Conservation (phyloP, 2,329 filamentous ascomycete species). For the Tricladium varicosporioides region DNA sequence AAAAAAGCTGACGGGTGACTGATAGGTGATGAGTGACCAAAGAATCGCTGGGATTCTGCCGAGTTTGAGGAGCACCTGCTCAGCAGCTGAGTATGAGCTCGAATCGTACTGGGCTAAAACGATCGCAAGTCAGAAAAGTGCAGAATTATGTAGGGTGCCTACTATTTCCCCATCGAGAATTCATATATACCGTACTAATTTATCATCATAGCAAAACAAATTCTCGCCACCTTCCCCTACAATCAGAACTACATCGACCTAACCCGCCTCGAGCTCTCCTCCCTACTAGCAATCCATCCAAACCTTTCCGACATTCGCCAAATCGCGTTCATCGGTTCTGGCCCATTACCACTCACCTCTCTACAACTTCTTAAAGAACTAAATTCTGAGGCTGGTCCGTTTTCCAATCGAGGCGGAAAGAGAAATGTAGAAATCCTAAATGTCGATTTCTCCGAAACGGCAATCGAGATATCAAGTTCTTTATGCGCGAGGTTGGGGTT, state of each 20-base stretch:
- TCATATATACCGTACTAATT: background rate
- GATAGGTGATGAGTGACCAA: background rate
- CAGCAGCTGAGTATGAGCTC: slow-evolving; percentile 43
- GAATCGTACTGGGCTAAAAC: slow-evolving; percentile 43
- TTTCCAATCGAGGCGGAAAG: background rate
- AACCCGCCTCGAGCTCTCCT: slow-evolving; percentile 44
- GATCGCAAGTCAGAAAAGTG: slow-evolving; percentile 28
- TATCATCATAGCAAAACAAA: slow-evolving; percentile 10
- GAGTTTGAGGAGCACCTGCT: slow-evolving; percentile 41
- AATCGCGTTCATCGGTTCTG: slow-evolving; percentile 49
- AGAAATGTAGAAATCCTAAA: slow-evolving; percentile 36
- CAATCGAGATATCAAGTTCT: slow-evolving; percentile 34
- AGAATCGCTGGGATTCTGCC: slow-evolving; percentile 36
- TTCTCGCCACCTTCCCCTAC: slow-evolving; percentile 44
- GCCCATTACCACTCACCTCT: slow-evolving; percentile 48
- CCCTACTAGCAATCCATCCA: slow-evolving; percentile 38
- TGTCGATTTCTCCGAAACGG: slow-evolving; percentile 39
- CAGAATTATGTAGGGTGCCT: slow-evolving; percentile 19
- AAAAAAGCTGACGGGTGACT: no score
- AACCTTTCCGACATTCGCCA: slow-evolving; percentile 29
- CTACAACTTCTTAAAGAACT: slow-evolving; percentile 42
- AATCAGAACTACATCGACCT: slow-evolving; percentile 48
- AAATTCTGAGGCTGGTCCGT: background rate
- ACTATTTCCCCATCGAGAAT: background rate
- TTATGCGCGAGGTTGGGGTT: slow-evolving; percentile 36